These are phyloP conservation scores for Amylocarpus encephaloides DNA, from an alignment of 2,329 filamentous ascomycete genomes.

Conservation along the genomic window DNA sequence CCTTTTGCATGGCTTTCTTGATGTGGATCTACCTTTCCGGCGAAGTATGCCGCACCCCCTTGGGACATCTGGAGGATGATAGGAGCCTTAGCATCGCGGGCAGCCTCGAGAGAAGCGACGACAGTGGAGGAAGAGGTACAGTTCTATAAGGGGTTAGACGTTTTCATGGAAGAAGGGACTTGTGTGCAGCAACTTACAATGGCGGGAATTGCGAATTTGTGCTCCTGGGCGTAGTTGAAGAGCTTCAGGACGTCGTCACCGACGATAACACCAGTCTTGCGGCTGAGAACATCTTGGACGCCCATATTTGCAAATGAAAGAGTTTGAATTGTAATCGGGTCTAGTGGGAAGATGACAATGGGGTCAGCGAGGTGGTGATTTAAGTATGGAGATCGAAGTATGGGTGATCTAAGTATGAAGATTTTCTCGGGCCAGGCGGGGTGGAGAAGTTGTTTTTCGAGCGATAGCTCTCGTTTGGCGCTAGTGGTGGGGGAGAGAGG, in stretches of 20 bases:
- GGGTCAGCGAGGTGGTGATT: slow-evolving; percentile 11
- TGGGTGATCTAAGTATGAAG: slow-evolving; percentile 3
- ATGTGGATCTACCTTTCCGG: slow-evolving; percentile 59
- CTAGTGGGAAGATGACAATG: slow-evolving; percentile 1
- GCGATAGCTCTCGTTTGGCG: slow-evolving; percentile 16
- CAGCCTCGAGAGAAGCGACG: slow-evolving; percentile 86
- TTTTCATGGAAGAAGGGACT: too few species aligned
- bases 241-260: slow-evolving; percentile 63
- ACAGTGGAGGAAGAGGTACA: slow-evolving; percentile 88
- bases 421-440: slow-evolving; percentile 1
- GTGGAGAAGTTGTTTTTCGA: slow-evolving; percentile 13
- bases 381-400: slow-evolving; percentile 5
- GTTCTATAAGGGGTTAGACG: slow-evolving; percentile 46
- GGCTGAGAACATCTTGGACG: slow-evolving; percentile 47
- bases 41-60: slow-evolving; percentile 89
- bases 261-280: slow-evolving; percentile 61
- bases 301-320: slow-evolving; percentile 34
- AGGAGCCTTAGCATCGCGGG: slow-evolving; percentile 82
- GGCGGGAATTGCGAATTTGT: slow-evolving; percentile 83
- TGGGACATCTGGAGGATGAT: slow-evolving; percentile 92
- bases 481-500: slow-evolving; percentile 18
- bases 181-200: slow-evolving; percentile 44
- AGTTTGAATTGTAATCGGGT: slow-evolving; percentile 9
- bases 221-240: slow-evolving; percentile 84
- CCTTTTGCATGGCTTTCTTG: neutral